A percentile compares a stretch with the other conserved stretches of the same genome.
Evolutionary conservation across 495 filamentous ascomycete genomes (phyloP).

Genomic region (Aspergillus egyptiacus): DNA sequence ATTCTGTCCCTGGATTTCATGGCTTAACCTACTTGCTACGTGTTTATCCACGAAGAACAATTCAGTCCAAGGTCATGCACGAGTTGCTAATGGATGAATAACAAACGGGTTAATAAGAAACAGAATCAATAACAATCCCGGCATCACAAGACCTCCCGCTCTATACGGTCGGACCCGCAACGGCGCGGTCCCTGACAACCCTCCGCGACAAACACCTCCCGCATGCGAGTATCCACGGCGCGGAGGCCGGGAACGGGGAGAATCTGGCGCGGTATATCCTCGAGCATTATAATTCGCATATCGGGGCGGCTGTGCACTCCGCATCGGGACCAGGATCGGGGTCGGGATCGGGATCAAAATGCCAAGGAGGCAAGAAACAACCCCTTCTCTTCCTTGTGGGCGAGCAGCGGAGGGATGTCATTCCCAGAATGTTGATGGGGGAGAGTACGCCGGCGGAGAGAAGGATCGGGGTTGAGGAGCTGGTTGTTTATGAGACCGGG

Average conservation of each 20-base stretch:
- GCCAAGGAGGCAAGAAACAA: constrained; percentile 36
- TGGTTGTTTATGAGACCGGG: constrained; percentile 79
- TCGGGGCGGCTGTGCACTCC: no score
- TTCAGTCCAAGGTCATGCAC: no score
- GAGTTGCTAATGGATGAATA: no score
- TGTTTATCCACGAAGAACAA: no score
- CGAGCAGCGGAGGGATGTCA: constrained; percentile 79
- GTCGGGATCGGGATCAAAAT: not conserved
- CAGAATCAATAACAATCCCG: constrained; percentile 24
- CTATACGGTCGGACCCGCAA: constrained; percentile 92
- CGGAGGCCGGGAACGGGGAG: constrained; percentile 76
- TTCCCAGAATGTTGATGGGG: constrained; percentile 69
- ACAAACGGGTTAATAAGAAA: no score
- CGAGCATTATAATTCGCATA: constrained; percentile 53
- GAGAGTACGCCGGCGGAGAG: constrained; percentile 30
- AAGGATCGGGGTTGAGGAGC: constrained; percentile 63
- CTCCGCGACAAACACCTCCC: constrained; percentile 42
- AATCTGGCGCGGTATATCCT: constrained; percentile 71
- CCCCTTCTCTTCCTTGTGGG: constrained; percentile 81
- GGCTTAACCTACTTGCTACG: not conserved
- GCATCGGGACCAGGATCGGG: no score
- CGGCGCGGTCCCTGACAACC: constrained; percentile 61
- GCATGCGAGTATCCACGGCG: constrained; percentile 58
- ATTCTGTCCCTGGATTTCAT: no score
- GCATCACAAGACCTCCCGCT: constrained; percentile 52